Evolutionary conservation across 2,329 filamentous ascomycete genomes (phyloP).

Genomic region (Colletotrichum chrysophilum): DNA sequence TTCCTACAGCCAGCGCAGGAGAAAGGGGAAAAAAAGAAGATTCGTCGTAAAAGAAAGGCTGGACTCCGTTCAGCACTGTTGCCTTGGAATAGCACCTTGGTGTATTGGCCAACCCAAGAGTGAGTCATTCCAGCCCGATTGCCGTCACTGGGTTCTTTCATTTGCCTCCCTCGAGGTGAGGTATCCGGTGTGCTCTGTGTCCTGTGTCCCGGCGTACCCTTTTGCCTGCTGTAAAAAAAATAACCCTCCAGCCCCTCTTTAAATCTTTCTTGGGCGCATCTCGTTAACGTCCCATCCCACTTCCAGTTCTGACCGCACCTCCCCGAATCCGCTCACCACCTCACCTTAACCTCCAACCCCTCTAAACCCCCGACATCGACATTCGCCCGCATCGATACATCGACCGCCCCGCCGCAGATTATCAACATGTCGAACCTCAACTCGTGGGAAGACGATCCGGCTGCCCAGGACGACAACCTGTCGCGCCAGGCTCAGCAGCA

Average conservation of each 20-base stretch:
- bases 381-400: not conserved
- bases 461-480: conserved; percentile 79
- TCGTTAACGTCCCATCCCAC: conserved; percentile 18
- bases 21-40: no score
- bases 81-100: not conserved
- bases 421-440: conserved; percentile 83
- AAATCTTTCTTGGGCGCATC: conserved; percentile 18
- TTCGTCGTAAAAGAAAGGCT: not conserved
- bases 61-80: not conserved
- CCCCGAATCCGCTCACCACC: not conserved
- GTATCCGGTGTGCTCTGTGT: not conserved
- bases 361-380: not conserved
- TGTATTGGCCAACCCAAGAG: not conserved
- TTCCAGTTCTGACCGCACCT: conserved; percentile 19
- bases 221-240: not conserved
- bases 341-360: not conserved
- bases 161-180: not conserved
- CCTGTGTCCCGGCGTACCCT: not conserved
- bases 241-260: conserved; percentile 19
- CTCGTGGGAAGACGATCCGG: conserved; percentile 91
- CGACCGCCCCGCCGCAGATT: not conserved
- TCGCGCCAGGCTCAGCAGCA: conserved; percentile 78
- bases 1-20: not conserved
- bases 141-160: not conserved
- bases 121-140: conserved; percentile 10